Base-by-base conservation (phyloP, 371 early-diverging fungal species). In the Circinella minor region DNA sequence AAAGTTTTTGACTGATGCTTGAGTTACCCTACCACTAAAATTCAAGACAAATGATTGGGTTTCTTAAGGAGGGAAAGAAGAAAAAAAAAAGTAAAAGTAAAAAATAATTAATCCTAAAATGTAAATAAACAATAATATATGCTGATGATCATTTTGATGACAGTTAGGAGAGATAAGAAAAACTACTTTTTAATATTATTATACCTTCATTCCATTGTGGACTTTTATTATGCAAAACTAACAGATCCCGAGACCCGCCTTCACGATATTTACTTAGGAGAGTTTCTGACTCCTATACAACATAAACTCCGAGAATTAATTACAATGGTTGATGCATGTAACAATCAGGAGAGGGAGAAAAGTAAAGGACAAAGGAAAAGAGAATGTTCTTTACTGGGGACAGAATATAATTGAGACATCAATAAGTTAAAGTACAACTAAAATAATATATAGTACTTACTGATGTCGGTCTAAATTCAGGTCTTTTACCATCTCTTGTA, bases 1-100 rank as follows among this genome's bases (percentile, higher is more conserved):
- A 80, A 99, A 98, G 80, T 99, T 99, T 75, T 98, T 98, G 46
- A 98, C 98, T 6, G 96, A 96, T 9, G 99, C 95, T 74, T 93
- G 79, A 18, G 95, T 93, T 0, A 99, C 98, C 15, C 99, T 84
- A 9, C 96, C 96, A 67, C 92, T 95, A 78, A 99, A 99, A 75
- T 99, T 98, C 18, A 99, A 80, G 1, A 96, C 95, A 84, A 95
- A 98, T 7, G 96, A 93, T 74, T 94, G 92, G 8, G 94, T 96
- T 66, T 97, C 98, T 48, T 14, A 60, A 46, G 15, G 27, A 67
- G 43, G 3, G 3, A 43, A 43, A 9, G 9, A 43, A 6, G 11
- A 34, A 46, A 38, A 46, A 39, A 9, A 4, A 39, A 60, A 27
- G 15, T 46, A 48, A 36, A 34, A 11, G 10, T n/a, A n/a, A 13